A percentile compares a stretch with the other conserved stretches of the same genome.
Conservation (phyloP, 108 stramenopile genomes). For the Cyclotella choctawhatcheeana region DNA sequence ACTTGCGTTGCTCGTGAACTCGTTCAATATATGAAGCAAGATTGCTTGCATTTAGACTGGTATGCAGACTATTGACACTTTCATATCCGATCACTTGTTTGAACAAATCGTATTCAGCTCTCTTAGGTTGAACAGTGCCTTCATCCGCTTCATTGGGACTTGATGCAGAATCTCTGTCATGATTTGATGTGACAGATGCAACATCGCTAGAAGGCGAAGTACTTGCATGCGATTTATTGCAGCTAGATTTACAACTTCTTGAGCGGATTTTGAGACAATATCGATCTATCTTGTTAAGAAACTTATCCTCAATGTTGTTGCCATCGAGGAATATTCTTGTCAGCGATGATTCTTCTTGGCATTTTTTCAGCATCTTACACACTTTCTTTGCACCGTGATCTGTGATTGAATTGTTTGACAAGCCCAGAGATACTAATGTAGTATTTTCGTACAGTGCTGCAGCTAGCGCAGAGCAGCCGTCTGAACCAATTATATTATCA, state of each 20-base stretch:
- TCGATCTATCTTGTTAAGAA: constrained; percentile 8
- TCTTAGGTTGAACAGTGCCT: background rate
- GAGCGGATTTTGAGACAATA: constrained; percentile 1
- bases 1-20: constrained; percentile 1
- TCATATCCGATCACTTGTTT: constrained; percentile 12
- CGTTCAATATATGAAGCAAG: constrained; percentile 19
- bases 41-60: constrained; percentile 14
- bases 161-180: background rate
- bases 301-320: constrained; percentile 7
- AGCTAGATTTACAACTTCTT: background rate
- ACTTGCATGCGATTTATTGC: constrained; percentile 4
- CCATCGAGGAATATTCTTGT: constrained; percentile 14
- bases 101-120: constrained; percentile 5
- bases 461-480: constrained; percentile 5
- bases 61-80: constrained; percentile 14
- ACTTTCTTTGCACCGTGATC: constrained; percentile 19
- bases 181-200: background rate
- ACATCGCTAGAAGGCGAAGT: constrained; percentile 2
- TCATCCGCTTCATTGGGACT: background rate
- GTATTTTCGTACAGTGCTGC: constrained; percentile 12
- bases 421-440: constrained; percentile 5
- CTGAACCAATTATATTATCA: constrained; percentile 16
- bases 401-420: constrained; percentile 23
- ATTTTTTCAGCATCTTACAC: constrained; percentile 11
- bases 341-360: background rate